Evolutionary conservation across 2,329 filamentous ascomycete genomes (phyloP), one percentile per base, ranked within the genome.

Genomic region (Lachnellula subtilissima): DNA sequence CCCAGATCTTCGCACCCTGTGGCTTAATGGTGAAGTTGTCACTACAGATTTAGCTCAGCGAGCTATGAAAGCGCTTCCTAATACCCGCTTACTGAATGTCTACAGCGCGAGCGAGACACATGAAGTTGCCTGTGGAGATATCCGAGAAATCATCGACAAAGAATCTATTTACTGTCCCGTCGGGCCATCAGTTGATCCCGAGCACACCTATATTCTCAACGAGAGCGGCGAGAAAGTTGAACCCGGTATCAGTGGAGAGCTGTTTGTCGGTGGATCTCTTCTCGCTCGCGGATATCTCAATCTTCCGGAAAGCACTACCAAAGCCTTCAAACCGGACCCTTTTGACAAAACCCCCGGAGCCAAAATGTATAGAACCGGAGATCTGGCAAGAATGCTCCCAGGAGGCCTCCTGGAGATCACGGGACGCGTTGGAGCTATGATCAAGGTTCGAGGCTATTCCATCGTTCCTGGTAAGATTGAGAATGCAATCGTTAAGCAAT

Each of bases 401-500:
- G 87, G 96, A 65, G 85, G 83, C 1, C 88, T 87, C 45, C 90
- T 96, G 57, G 88, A 93, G 58, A 96, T 96, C 66, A 77, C 94
- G 4, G 91, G 92, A 4, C 83, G 92, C 8, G 87, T 87, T 7
- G 92, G 96, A 66, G 90, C 95, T 52, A 92, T 96, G 71, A 85
- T 96, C 61, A 97, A 97, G 70, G 78, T 96, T 5, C 84, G 92
- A 32, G 92, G 92, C 0, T 91, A 96, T 69, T 80, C 91, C 7
- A 78, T 97, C 2, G 92, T 96, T 64, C 88, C 95, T 62, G 89
- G 88, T 0, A 92, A 96, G 45, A 61, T 70, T 1, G 87, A 92
- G 68, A 87, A 84, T 62, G 83, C 84, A 5, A 88, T 92, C 55
- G 76, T 85, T 54, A 81, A 83, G 62, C 78, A 88, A 60, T 73